Conservation (phyloP, 129 eudicot genomes). For the Helianthus tuberosus region DNA sequence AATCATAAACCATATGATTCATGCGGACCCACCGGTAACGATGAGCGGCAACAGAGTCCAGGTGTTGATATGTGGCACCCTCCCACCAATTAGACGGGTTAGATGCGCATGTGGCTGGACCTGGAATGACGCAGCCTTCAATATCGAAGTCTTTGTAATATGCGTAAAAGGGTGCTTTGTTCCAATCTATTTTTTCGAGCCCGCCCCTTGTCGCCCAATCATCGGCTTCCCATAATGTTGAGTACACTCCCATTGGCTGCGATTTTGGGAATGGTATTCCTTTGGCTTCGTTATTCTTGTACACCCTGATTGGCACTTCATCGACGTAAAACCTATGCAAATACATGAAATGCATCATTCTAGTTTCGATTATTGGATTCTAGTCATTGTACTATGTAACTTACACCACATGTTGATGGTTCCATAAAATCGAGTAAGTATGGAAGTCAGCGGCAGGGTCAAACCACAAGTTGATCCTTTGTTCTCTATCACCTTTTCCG, state of each 20-base stretch:
- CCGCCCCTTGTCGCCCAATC: slow-evolving; percentile 99
- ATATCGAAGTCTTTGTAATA: slow-evolving; percentile 94
- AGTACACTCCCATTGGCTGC: slow-evolving; percentile 93
- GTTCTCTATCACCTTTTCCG: slow-evolving; percentile 91
- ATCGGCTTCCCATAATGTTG: slow-evolving; percentile 97
- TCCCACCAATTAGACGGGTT: slow-evolving; percentile 91
- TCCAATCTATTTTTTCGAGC: slow-evolving; percentile 89
- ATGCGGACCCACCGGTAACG: slow-evolving; percentile 79
- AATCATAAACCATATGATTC: slow-evolving; percentile 93
- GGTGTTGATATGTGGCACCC: slow-evolving; percentile 59
- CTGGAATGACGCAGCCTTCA: slow-evolving; percentile 83
- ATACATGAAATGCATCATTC: background rate
- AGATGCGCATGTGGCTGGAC: slow-evolving; percentile 58
- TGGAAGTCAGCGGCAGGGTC: slow-evolving; percentile 85
- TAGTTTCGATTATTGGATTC: background rate
- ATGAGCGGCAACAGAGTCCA: slow-evolving; percentile 55
- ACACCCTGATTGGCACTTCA: slow-evolving; percentile 81
- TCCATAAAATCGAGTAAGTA: slow-evolving; percentile 79
- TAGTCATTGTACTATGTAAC: slow-evolving; percentile 26
- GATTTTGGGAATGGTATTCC: slow-evolving; percentile 75
- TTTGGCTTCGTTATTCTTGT: slow-evolving; percentile 81
- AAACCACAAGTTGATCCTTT: slow-evolving; percentile 92
- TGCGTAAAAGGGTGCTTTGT: slow-evolving; percentile 88
- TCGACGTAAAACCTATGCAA: slow-evolving; percentile 73
- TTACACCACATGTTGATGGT: slow-evolving; percentile 77